Conservation (phyloP, 495 filamentous ascomycete species). For the Pyronema omphalodes region DNA sequence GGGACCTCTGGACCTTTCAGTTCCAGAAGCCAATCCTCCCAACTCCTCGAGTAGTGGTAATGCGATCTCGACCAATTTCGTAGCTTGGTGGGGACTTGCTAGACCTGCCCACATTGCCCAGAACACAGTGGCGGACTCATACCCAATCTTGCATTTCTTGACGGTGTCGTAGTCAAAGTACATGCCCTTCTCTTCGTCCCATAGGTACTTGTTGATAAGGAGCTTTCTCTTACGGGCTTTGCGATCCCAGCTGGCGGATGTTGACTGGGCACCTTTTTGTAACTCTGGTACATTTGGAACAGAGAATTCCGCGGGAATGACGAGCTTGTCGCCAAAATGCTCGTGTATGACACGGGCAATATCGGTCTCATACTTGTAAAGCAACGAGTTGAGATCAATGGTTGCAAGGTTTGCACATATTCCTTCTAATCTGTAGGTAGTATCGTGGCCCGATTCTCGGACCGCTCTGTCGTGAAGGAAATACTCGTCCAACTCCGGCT, state of each 20-base stretch:
- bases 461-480: constrained; percentile 91
- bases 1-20: constrained; percentile 63
- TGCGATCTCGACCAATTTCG: constrained; percentile 50
- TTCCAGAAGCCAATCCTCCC: constrained; percentile 79
- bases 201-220: constrained; percentile 72
- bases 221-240: constrained; percentile 60
- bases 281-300: constrained; percentile 30
- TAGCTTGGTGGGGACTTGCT: constrained; percentile 59
- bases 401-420: constrained; percentile 79
- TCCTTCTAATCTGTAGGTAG: constrained; percentile 75
- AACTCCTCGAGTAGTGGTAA: constrained; percentile 71
- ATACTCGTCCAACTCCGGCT: constrained; percentile 83
- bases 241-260: constrained; percentile 74
- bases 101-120: constrained; percentile 94
- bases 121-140: constrained; percentile 80
- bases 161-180: constrained; percentile 90
- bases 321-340: constrained; percentile 59
- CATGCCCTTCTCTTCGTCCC: constrained; percentile 80
- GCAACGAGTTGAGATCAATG: constrained; percentile 76
- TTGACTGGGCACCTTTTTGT: constrained; percentile 44
- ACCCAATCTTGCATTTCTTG: constrained; percentile 53
- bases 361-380: constrained; percentile 93
- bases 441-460: constrained; percentile 94
- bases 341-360: constrained; percentile 67
- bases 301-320: constrained; percentile 63